Percentiles rank a stretch among this genome's conserved stretches.
Evolutionary conservation across 2,329 filamentous ascomycete genomes (phyloP).

Genomic region (Sporothrix dimorphospora): DNA sequence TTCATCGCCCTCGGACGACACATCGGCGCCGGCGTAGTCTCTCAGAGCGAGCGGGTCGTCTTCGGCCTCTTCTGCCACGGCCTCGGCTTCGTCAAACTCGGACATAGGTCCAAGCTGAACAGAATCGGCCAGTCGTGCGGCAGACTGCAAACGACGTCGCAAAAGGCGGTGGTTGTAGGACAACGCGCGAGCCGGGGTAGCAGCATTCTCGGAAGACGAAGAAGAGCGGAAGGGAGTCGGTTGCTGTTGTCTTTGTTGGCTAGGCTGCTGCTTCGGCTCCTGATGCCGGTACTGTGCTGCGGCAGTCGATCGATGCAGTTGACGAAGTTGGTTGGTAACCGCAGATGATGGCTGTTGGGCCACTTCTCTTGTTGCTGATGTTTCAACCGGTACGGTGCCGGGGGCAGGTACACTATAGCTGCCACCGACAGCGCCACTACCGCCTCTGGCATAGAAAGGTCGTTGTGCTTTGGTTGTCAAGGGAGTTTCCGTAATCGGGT

Average conservation of each 20-base stretch:
- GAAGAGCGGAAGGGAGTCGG: conserved; percentile 11
- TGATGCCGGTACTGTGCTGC: neutral
- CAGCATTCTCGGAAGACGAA: neutral
- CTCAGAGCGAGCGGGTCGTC: neutral
- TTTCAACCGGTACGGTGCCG: neutral
- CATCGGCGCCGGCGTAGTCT: conserved; percentile 24
- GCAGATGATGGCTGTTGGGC: neutral
- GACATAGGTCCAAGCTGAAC: conserved; percentile 36
- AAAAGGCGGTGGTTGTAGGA: conserved; percentile 25
- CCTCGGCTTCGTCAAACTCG: conserved; percentile 35
- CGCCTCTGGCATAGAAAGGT: neutral
- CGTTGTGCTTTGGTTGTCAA: neutral
- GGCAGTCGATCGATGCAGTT: conserved; percentile 25
- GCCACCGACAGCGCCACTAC: neutral
- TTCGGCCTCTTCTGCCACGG: neutral
- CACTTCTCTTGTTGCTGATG: neutral
- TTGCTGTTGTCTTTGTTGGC: neutral
- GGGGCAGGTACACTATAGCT: conserved; percentile 27
- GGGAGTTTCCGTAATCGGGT: conserved; percentile 27
- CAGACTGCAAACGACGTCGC: conserved; percentile 33
- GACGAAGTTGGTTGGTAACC: conserved; percentile 13
- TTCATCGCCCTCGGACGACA: conserved; percentile 30
- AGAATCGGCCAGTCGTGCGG: conserved; percentile 34
- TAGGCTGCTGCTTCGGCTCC: neutral
- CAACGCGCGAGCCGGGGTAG: neutral